phyloP scores from a whole-genome alignment of 1,284 basidiomycete species.

The Sanguinoderma infundibulare region DNA sequence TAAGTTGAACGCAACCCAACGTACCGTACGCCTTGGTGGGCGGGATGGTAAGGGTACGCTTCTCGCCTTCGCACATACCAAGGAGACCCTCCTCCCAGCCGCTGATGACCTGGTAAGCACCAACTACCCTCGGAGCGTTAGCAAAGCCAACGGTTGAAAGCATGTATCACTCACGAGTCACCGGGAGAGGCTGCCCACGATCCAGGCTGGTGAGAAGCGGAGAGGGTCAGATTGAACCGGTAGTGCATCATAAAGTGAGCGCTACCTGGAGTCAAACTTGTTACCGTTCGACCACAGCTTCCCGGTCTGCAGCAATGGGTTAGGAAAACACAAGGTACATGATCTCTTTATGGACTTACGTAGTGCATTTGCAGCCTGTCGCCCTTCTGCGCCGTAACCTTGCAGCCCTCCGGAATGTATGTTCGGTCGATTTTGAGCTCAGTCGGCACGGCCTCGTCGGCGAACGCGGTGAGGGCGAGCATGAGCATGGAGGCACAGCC shows the following conservation, averaged over 20 bases:
- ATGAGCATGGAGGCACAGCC: slow-evolving; percentile 42
- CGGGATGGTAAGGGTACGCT: slow-evolving; percentile 90
- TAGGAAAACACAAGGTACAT: background rate
- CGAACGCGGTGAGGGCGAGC: slow-evolving; percentile 42
- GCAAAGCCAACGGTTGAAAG: background rate
- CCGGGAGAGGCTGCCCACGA: slow-evolving; percentile 67
- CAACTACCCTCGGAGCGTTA: slow-evolving; percentile 53
- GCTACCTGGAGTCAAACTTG: slow-evolving; percentile 84
- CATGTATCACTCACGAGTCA: slow-evolving; percentile 58
- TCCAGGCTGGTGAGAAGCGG: slow-evolving; percentile 50
- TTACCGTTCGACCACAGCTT: slow-evolving; percentile 71
- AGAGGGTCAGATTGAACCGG: background rate
- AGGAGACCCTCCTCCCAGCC: slow-evolving; percentile 83
- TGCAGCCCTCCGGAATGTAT: slow-evolving; percentile 62
- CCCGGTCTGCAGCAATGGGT: slow-evolving; percentile 58
- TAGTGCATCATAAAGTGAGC: background rate
- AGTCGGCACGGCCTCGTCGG: slow-evolving; percentile 46
- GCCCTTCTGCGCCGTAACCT: slow-evolving; percentile 60
- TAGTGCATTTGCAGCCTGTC: slow-evolving; percentile 81
- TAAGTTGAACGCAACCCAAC: slow-evolving; percentile 32
- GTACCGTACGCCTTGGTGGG: slow-evolving; percentile 79
- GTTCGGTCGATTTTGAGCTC: slow-evolving; percentile 68
- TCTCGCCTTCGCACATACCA: slow-evolving; percentile 91
- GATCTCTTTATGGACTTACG: slow-evolving; percentile 46
- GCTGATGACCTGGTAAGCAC: slow-evolving; percentile 79